phyloP scores from a whole-genome alignment of 129 eudicot species.

The Pulicaria dysenterica region DNA sequence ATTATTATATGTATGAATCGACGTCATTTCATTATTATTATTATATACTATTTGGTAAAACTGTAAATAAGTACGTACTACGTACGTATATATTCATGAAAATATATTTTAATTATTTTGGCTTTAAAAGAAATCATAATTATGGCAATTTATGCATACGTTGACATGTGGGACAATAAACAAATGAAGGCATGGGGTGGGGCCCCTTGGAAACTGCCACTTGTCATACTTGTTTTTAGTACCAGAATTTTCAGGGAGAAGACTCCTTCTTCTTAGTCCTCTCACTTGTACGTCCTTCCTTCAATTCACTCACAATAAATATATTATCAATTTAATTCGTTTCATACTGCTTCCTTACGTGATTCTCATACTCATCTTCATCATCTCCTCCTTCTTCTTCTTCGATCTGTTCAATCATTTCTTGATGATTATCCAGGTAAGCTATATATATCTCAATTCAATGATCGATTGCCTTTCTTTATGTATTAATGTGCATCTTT shows the following conservation, averaged over 20 bases:
- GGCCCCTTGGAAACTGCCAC: slow-evolving; percentile 32
- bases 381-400: slow-evolving; percentile 14
- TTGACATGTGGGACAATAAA: slow-evolving; percentile 26
- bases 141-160: background rate
- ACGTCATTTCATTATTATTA: too few relatives aligned
- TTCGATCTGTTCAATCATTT: slow-evolving; percentile 11
- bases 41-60: too few relatives aligned
- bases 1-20: too few relatives aligned
- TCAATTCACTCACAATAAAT: background rate
- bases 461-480: background rate
- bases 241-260: slow-evolving; percentile 19
- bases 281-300: slow-evolving; percentile 17
- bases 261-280: slow-evolving; percentile 22
- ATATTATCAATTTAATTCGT: background rate
- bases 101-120: too few relatives aligned
- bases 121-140: too few relatives aligned
- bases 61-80: too few relatives aligned
- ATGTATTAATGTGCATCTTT: background rate
- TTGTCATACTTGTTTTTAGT: slow-evolving; percentile 19
- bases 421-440: slow-evolving; percentile 40
- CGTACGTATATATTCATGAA: too few relatives aligned
- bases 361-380: slow-evolving; percentile 16
- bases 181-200: slow-evolving; percentile 29
- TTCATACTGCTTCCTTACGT: slow-evolving; percentile 1
- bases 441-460: background rate